Base-by-base conservation (phyloP, 2,329 filamentous ascomycete genomes). In the Chaetomiaceae sp. region DNA sequence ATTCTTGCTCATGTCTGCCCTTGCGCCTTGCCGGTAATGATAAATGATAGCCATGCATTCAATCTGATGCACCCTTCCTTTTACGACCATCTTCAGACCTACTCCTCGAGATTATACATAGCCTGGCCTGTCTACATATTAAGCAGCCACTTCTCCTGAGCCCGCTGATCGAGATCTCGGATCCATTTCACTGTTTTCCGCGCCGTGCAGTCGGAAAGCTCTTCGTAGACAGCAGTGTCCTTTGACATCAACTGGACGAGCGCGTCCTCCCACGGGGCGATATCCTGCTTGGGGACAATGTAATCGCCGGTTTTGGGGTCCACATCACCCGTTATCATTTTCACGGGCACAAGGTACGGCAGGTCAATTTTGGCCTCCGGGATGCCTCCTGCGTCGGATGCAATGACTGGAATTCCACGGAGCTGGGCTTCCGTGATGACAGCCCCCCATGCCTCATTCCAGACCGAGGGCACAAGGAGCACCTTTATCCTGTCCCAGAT, bases 351-450 rank as follows among this genome's bases (percentile, higher is more conserved):
- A 41, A 49, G 54, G 36, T 59, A 58, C 0, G 56, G 58, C 2
- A 63, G 29, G 14, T 51, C 54, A 18, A 63, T 46, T 54, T 63
- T 63, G 10, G 61, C 58, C 41, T 63, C 61, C 11, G 44, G 52
- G 7, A 63, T 53, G 2, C 58, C 61, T 3, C 61, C 61, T 6
- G 61, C 57, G 20, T 63, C 50, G 30, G 61, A 63, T 4, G 61
- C 55, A 30, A 63, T 56, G 34, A 62, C 60, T 9, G 61, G 61
- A 10, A 63, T 63, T 4, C 61, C 61, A 7, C 61, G 60, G 4
- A 63, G 55, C 41, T 62, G 61, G 7, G 61, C 60, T 48, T 63
- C 61, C 5, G 59, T 61, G 7, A 63, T 57, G 33, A 63, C 51
- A 13, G 61, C 55, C 7, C 61, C 61, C 61, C 61, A 62, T 1